Base-by-base conservation (phyloP, 352 stramenopile genomes). In the Phytophthora sp. region DNA sequence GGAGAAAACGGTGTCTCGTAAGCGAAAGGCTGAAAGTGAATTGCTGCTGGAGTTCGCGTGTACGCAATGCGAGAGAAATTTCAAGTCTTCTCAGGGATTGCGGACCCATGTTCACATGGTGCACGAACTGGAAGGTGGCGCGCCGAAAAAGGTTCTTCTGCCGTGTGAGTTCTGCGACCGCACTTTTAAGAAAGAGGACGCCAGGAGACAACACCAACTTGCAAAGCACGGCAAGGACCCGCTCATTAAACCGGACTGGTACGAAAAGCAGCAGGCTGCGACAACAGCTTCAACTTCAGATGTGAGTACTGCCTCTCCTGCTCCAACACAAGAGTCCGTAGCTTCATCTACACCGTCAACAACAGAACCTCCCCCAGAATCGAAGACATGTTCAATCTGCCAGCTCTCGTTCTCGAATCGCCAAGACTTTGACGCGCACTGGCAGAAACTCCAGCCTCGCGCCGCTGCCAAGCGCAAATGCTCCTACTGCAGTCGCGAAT, bases 101-200 rank as follows among this genome's bases (percentile, higher is more conserved):
- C 77, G 80, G 56, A 96, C 86, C 34, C 87, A 95, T 60, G 67
- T 86, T 35, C 88, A 90, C 41, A 93, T 95, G 87, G 74, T 94
- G n/a, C 88, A 96, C 56, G 80, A 95, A 31, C 70, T 95, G 2
- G 65, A 80, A 70, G 52, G 51, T 6, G 49, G 31, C 38, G 32
- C 55, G 2, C 18, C 44, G 4, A 65, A 54, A n/a, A 53, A 57
- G 50, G 34, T 71, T 13, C 31, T 68, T 28, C 54, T 88, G 21
- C 61, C 71, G 30, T 84, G 80, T 46, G 59, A 50, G 5, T 56
- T 81, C 11, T 91, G 82, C 37, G 71, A 80, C 13, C 79, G 79
- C 27, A 82, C 66, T 23, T 96, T 96, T 52, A 88, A 80, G 45
- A 89, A 92, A 26, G 77, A 91, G 27, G 82, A 92, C 26, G 87